Percentiles rank a stretch among this genome's conserved stretches.
Evolutionary conservation across 139 green algal species (phyloP).

Genomic region (Coelastrella sp.): DNA sequence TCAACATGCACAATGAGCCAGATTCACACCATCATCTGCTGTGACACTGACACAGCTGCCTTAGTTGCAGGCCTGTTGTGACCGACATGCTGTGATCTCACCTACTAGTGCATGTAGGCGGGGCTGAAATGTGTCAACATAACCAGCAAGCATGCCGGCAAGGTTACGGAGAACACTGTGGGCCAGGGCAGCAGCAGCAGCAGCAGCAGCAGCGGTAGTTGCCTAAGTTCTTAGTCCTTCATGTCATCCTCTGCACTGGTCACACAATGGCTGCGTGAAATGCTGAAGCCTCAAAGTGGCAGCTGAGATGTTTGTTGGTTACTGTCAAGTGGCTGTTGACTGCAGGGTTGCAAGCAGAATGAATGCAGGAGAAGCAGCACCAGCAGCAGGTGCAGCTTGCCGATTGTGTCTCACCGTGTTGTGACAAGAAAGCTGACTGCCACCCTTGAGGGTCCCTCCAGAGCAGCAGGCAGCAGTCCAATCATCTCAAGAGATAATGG

Average conservation of each 20-base stretch:
- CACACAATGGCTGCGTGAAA: too few species aligned
- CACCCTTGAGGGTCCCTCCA: conserved; percentile 18
- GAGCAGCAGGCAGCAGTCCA: conserved; percentile 28
- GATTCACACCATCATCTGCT: too few species aligned
- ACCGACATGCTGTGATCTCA: too few species aligned
- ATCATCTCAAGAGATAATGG: conserved; percentile 17
- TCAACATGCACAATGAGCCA: too few species aligned
- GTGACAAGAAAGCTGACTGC: background rate
- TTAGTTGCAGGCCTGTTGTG: too few species aligned
- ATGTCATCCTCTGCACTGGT: too few species aligned
- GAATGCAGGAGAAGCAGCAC: background rate
- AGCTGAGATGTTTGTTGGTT: too few species aligned
- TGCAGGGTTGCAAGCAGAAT: background rate
- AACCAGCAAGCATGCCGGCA: background rate
- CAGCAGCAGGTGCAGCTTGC: background rate
- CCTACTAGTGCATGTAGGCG: background rate
- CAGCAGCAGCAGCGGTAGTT: background rate
- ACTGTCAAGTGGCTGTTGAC: too few species aligned
- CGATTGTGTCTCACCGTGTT: background rate
- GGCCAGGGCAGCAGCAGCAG: background rate
- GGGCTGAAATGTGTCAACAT: background rate
- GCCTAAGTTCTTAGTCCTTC: too few species aligned
- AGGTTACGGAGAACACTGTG: conserved; percentile 15
- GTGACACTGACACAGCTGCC: too few species aligned
- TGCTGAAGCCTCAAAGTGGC: too few species aligned